These are phyloP conservation scores for Albugo candida DNA, from an alignment of 352 stramenopile genomes.

Conservation along the genomic window DNA sequence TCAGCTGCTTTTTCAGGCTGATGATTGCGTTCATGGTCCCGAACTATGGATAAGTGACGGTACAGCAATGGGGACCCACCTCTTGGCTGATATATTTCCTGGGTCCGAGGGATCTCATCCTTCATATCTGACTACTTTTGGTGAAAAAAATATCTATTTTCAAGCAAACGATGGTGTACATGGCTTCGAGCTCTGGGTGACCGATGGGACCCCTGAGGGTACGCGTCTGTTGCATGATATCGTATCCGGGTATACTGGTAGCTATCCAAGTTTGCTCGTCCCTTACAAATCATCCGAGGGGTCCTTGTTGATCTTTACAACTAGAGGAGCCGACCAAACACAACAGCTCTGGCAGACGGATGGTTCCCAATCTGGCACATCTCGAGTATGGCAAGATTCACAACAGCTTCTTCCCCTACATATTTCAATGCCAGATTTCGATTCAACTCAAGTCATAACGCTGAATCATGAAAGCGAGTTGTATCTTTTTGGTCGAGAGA, in stretches of 20 bases:
- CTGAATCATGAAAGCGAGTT: background rate
- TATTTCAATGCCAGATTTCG: constrained; percentile 12
- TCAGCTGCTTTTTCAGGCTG: constrained; percentile 32
- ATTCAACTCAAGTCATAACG: constrained; percentile 6
- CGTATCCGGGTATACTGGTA: constrained; percentile 15
- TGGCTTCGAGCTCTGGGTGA: constrained; percentile 66
- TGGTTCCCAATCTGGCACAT: constrained; percentile 19
- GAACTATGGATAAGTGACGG: constrained; percentile 73
- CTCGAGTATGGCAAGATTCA: constrained; percentile 15
- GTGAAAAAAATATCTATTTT: constrained; percentile 15
- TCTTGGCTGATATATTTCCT: constrained; percentile 40
- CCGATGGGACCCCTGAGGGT: constrained; percentile 23
- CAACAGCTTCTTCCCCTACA: constrained; percentile 16
- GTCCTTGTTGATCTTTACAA: background rate
- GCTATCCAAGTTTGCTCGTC: constrained; percentile 30
- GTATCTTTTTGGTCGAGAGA: constrained; percentile 13
- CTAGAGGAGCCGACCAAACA: constrained; percentile 13
- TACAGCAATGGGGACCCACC: constrained; percentile 18
- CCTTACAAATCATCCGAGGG: constrained; percentile 14
- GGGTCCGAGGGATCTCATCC: constrained; percentile 25
- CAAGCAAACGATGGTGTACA: constrained; percentile 64
- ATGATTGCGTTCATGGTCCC: constrained; percentile 55
- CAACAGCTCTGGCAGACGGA: constrained; percentile 40
- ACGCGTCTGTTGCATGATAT: constrained; percentile 55
- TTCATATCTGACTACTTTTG: constrained; percentile 15